phyloP scores from a whole-genome alignment of 371 early-diverging fungal species.

The Mucor irregularis region DNA sequence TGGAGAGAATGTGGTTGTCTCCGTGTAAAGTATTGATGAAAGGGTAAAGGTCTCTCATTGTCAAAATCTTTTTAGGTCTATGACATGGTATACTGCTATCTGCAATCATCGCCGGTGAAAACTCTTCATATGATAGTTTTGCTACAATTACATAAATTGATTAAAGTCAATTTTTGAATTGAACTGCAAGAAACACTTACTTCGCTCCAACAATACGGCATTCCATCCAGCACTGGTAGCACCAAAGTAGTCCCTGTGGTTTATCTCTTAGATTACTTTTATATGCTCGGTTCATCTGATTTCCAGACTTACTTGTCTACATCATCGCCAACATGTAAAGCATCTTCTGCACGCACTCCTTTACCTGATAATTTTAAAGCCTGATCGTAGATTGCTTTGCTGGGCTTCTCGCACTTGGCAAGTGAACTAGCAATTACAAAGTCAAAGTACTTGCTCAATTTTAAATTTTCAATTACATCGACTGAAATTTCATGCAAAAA shows the following conservation, averaged over 20 bases:
- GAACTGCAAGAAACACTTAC: slow-evolving; percentile 15
- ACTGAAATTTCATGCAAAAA: slow-evolving; percentile 11
- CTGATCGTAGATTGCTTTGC: slow-evolving; percentile 34
- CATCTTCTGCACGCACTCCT: slow-evolving; percentile 15
- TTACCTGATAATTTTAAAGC: slow-evolving; percentile 28
- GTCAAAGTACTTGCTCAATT: slow-evolving; percentile 41
- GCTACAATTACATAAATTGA: too few species aligned
- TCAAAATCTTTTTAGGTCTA: slow-evolving; percentile 13
- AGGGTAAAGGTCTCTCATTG: slow-evolving; percentile 18
- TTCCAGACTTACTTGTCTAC: slow-evolving; percentile 18
- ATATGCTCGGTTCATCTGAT: not conserved
- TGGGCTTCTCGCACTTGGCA: slow-evolving; percentile 43
- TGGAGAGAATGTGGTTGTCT: not conserved
- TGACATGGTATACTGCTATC: slow-evolving; percentile 15
- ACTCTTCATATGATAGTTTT: slow-evolving; percentile 27
- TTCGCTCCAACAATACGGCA: slow-evolving; percentile 36
- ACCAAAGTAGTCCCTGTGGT: slow-evolving; percentile 21
- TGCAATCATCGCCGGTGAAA: slow-evolving; percentile 27
- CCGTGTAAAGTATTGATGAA: slow-evolving; percentile 15
- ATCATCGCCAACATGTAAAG: slow-evolving; percentile 30
- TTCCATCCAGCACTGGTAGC: slow-evolving; percentile 43
- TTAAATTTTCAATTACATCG: slow-evolving; percentile 37
- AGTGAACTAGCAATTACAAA: slow-evolving; percentile 39
- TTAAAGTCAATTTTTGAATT: not conserved
- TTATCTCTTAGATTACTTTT: not conserved